A percentile compares a stretch with the other conserved stretches of the same genome.
These are phyloP conservation scores for Populus hybrid DNA, from an alignment of 441 rosid genomes.

Conservation along the genomic window DNA sequence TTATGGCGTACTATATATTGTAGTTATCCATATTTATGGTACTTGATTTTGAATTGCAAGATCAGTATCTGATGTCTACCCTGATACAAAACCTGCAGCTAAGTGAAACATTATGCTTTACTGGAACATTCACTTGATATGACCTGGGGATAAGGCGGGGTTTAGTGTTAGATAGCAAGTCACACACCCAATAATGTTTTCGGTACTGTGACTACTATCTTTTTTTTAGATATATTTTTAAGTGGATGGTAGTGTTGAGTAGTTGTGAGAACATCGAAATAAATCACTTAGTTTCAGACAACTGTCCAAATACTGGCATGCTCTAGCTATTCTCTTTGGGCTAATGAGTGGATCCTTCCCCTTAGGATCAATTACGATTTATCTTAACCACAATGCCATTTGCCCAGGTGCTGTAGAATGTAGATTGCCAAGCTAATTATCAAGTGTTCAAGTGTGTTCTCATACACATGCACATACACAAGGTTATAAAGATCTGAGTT, in stretches of 20 bases:
- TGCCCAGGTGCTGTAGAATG: background rate
- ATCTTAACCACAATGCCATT: background rate
- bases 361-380: background rate
- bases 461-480: background rate
- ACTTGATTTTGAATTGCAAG: background rate
- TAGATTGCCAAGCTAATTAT: background rate
- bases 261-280: background rate
- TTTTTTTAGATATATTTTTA: background rate
- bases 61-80: background rate
- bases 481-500: background rate
- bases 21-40: background rate
- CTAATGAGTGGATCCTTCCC: background rate
- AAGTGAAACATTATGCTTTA: background rate
- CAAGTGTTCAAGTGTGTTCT: background rate
- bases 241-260: background rate
- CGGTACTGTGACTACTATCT: background rate
- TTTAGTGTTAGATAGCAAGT: background rate
- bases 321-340: background rate
- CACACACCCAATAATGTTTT: background rate
- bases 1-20: background rate
- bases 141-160: background rate
- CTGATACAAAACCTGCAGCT: background rate
- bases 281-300: background rate
- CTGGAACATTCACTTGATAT: background rate
- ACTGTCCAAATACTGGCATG: background rate